Base-by-base conservation (phyloP, 1,284 basidiomycete genomes). In the Cryptococcus sp. region DNA sequence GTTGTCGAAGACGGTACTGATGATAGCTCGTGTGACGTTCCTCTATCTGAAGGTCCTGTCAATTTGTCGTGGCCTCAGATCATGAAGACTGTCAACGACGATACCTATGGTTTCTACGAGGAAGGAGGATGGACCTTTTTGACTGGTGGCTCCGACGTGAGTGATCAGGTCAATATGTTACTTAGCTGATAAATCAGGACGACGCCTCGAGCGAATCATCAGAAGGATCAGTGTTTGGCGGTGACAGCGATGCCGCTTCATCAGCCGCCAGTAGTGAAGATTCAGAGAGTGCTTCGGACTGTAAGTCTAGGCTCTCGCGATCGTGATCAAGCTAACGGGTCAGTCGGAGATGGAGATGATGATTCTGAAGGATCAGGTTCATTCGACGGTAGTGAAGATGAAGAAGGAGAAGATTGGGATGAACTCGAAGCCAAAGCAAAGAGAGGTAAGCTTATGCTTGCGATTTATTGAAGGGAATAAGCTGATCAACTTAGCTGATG, bases 21-120 rank as follows among this genome's bases (percentile, higher is more conserved):
- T 14, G 24, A 40, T 55, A 93, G 90, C 71, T 94, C 91, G 11
- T 92, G 96, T 51, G 96, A 98, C 72, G 94, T 98, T 53, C 87
- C 93, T 14, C 84, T 97, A 75, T 90, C 88, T 43, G 96, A 98
- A 76, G 90, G 94, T 10, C 91, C 91, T 1, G 91, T 98, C 77
- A 98, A 98, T 76, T 79, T 98, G 75, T 96, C 97, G 70, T 98
- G 96, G 96, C 85, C 86, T 16, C 89, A 89, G 3, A 97, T 99
- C 71, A 96, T 96, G 90, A 94, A 93, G 76, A 91, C 90, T 28
- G 85, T 96, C 76, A 94, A 94, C 63, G 93, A 97, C 59, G 89
- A 88, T 64, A 93, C 96, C 0, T 86, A 90, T 66, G 90, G 89
- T 48, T 99, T 98, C 79, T 99, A 96, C 84, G 86, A 86, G 59